Evolutionary conservation across 192 early-diverging fungal species (phyloP), one percentile per base, ranked within the genome.

Genomic region (Coemansia sp.): DNA sequence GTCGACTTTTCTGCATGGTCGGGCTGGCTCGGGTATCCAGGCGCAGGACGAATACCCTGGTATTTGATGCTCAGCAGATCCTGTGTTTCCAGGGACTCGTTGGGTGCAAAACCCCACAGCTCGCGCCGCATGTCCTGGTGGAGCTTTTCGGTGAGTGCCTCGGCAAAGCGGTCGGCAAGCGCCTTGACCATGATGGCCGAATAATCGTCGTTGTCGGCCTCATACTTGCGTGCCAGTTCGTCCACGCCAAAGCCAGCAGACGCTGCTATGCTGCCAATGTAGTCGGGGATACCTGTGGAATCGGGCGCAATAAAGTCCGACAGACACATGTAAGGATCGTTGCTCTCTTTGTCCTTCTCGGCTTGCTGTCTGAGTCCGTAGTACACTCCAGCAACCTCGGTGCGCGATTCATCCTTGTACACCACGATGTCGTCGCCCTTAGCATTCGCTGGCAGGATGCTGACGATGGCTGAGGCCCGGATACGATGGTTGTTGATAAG

Each of bases 161-260:
- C 95, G 2, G 94, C 94, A 55, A 98, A 81, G 67, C 95, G 92
- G 76, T 98, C 95, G 7, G 95, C 95, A 37, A 98, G 82, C 1
- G 94, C 93, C 80, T 98, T 98, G 69, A 92, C 88, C 95, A 98
- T 95, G 72, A 98, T 98, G 56, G 89, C 87, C 39, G 83, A 87
- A 83, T 94, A 98, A 80, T 98, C 95, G 80, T 98, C 95, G 63
- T 91, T 90, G 55, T 90, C 88, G 1, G 76, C 78, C 59, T 92
- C 88, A 69, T 90, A 95, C 73, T 91, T 85, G n/a, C 79, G 85
- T n/a, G 88, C 89, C 58, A 93, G 80, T 65, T 92, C 93, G 72
- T 98, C 94, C 39, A 91, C 90, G 45, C 95, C 95, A 76, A 98
- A 96, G 9, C 94, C 93, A 41, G 89, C 87, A 21, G 90, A 91